Evolutionary conservation across 768 basidiomycete genomes (phyloP).

Genomic region (Inosperma sp.): DNA sequence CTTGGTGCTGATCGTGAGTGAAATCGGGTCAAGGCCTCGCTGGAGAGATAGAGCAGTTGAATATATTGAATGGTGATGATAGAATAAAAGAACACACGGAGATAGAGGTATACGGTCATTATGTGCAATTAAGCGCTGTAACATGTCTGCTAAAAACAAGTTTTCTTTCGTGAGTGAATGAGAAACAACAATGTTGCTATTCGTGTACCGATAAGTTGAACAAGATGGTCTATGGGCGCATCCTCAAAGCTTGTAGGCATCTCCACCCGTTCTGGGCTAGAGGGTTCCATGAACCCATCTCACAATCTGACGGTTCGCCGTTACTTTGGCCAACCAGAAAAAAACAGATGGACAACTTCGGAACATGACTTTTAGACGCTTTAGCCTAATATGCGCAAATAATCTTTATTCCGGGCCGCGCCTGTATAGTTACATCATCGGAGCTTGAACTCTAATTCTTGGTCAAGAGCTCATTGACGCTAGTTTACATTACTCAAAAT

Average conservation of each 20-base stretch:
- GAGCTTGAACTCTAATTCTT: conserved; percentile 50
- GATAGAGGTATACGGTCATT: conserved; percentile 94
- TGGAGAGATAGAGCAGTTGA: conserved; percentile 29
- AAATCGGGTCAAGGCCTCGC: conserved; percentile 90
- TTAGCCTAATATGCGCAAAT: conserved; percentile 36
- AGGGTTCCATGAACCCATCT: conserved; percentile 83
- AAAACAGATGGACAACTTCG: conserved; percentile 12
- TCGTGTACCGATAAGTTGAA: conserved; percentile 75
- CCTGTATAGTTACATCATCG: conserved; percentile 60
- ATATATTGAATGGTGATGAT: conserved; percentile 16
- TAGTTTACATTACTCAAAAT: conserved; percentile 47
- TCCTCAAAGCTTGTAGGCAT: conserved; percentile 83
- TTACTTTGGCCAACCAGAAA: conserved; percentile 20
- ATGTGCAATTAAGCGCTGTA: conserved; percentile 89
- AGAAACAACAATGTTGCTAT: conserved; percentile 13
- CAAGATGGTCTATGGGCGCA: conserved; percentile 76
- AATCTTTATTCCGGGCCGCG: conserved; percentile 16
- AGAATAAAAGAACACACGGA: conserved; percentile 49
- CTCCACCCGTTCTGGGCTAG: conserved; percentile 61
- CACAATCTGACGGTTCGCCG: conserved; percentile 41
- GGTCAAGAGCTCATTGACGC: conserved; percentile 9
- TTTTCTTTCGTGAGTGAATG: conserved; percentile 13
- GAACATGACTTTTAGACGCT: conserved; percentile 1
- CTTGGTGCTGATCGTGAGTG: conserved; percentile 89
- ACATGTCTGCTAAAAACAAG: conserved; percentile 76